These are phyloP conservation scores for Globisporangium sylvaticum DNA, from an alignment of 352 stramenopile genomes.

Conservation along the genomic window DNA sequence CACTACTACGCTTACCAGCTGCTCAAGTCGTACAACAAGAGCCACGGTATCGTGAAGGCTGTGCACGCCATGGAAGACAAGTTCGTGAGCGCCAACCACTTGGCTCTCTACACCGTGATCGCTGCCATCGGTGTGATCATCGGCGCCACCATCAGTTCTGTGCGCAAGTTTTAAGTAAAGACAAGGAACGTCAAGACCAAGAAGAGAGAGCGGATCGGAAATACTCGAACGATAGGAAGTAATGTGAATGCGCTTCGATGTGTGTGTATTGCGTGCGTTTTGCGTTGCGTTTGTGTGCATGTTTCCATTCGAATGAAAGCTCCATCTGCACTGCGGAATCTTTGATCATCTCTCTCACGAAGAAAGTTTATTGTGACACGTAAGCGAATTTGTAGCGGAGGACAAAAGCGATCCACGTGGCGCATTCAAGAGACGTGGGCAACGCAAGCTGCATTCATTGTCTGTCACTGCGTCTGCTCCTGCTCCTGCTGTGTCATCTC, in stretches of 20 bases:
- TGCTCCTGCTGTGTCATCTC: too few relatives aligned
- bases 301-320: neutral
- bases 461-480: neutral
- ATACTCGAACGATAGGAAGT: constrained; percentile 6
- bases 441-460: neutral
- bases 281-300: neutral
- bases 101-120: constrained; percentile 42
- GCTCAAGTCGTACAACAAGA: constrained; percentile 55
- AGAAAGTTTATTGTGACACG: neutral
- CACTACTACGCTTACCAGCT: constrained; percentile 87
- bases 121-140: constrained; percentile 30
- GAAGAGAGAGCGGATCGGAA: neutral
- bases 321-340: neutral
- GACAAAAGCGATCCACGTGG: neutral
- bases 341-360: neutral
- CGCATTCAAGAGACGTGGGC: neutral
- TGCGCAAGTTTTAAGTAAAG: constrained; percentile 14
- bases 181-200: neutral
- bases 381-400: neutral
- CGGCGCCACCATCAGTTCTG: constrained; percentile 18
- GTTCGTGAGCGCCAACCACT: constrained; percentile 33
- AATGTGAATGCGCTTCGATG: constrained; percentile 18
- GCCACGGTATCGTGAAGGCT: constrained; percentile 31
- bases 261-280: neutral
- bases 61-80: constrained; percentile 27